These are phyloP conservation scores for Chlorociboria aeruginascens DNA, from an alignment of 495 filamentous ascomycete genomes.

Conservation along the genomic window DNA sequence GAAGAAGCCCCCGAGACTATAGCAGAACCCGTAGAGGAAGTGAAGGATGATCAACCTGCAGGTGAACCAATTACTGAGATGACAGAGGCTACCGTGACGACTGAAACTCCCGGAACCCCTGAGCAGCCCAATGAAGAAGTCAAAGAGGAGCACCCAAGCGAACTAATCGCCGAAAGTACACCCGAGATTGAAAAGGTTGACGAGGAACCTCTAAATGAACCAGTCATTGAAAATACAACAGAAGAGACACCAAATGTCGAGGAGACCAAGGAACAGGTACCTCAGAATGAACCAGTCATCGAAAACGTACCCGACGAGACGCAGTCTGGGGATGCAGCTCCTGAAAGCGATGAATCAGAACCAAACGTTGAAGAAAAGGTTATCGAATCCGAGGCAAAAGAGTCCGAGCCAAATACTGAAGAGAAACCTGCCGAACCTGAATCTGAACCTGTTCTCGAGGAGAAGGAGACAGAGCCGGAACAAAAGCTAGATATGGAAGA, in stretches of 20 bases:
- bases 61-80: constrained; percentile 6
- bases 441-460: neutral
- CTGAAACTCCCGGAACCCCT: constrained; percentile 2
- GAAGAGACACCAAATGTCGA: too few relatives aligned
- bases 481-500: neutral
- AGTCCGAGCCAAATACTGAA: neutral
- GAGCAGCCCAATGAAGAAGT: neutral
- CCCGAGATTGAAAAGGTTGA: constrained; percentile 1
- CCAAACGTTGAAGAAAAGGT: too few relatives aligned
- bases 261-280: too few relatives aligned
- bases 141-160: neutral
- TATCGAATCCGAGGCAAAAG: neutral
- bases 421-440: constrained; percentile 5
- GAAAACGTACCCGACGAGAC: constrained; percentile 6
- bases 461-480: neutral
- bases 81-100: constrained; percentile 8
- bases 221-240: too few relatives aligned
- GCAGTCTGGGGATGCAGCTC: neutral
- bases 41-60: constrained; percentile 2
- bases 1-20: neutral
- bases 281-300: too few relatives aligned
- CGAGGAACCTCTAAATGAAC: too few relatives aligned
- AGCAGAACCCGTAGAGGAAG: constrained; percentile 1
- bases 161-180: neutral
- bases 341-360: neutral